Evolutionary conservation across 2,329 filamentous ascomycete genomes (phyloP), one percentile per base, ranked within the genome.

Genomic region (Fusarium sp.): DNA sequence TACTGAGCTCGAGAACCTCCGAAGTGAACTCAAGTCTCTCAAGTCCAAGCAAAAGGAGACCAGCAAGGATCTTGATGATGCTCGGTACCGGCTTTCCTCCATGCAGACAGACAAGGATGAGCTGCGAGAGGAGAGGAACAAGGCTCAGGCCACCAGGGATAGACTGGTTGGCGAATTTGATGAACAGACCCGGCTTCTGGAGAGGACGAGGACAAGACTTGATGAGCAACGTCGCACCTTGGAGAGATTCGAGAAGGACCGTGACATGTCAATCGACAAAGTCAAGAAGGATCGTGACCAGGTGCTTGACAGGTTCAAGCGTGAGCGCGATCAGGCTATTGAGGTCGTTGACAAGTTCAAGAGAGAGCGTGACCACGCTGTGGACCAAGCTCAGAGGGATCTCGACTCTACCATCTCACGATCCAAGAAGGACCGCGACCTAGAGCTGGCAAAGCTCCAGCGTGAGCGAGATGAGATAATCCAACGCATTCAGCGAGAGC

Each of bases 41-140:
- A 61, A 59, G n/a, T 59, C 65, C 34, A 69, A 73, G 57, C 68
- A 72, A 42, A 72, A 72, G n/a, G 65, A 71, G 11, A 63, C 69
- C 0, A 52, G 50, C 33, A 72, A 68, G 56, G 73, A 75, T 17
- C 65, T 75, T 2, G 65, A 73, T 6, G 73, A 75, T 8, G 70
- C 73, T 21, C 69, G 73, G 3, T 57, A 70, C 33, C 63, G 67
- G 31, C 63, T 75, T n/a, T 65, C 70, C 5, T 57, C 45, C 36
- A 56, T 73, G 33, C 71, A 75, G n/a, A 68, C 60, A 17, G 73
- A 75, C 55, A 74, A 74, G 26, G 72, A 75, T 15, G 72, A 75
- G 51, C 70, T 75, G 4, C 58, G 69, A 13, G 54, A 71, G 7
- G 73, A 73, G 53, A 65, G 72, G 6, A 73, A 72, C 65, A 73